Base-by-base conservation (phyloP, 2,329 filamentous ascomycete species). In the Xylariaceae sp. region DNA sequence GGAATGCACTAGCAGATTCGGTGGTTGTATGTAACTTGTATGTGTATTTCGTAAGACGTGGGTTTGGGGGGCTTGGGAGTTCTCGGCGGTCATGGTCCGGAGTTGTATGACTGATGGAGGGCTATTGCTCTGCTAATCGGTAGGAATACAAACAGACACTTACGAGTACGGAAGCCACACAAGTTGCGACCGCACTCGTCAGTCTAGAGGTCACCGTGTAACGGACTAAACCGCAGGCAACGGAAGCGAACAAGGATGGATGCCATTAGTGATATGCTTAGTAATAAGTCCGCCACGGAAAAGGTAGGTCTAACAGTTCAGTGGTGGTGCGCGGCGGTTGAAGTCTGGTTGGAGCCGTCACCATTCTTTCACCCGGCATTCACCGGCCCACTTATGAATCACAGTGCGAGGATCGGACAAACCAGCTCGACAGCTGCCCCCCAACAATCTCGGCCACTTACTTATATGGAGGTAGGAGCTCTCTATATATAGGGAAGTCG, bases 391-490 rank as follows among this genome's bases (percentile, higher is more conserved):
- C 11, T 10, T 41, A 41, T 41, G 11, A 41, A 4, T 51, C 23
- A 51, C 49, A 51, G 49, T 51, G 49, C 49, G 49, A n/a, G 23
- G 30, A 15, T n/a, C 49, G 11, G n/a, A 35, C 47, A 9, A 35
- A 3, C 49, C n/a, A 51, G 34, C 17, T 37, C 11, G 37, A 41
- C 37, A 41, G 23, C 23, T 41, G 50, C 35, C 37, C 35, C 53
- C 58, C 60, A 48, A 55, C 60, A 53, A 56, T 37, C 30, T 50
- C 11, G 37, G 37, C 11, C 37, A 13, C 23, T 30, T 30, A 30
- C 23, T 30, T 30, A 5, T 30, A 30, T 30, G 23, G 23, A 30
- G 23, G 23, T 30, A 30, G 23, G 23, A 30, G 37, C 37, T 41
- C 37, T 41, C 37, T 41, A 41, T 41, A 41, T 41, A 41, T 41